phyloP scores from a whole-genome alignment of 257 asterid genomes.

The Echites panduratus region DNA sequence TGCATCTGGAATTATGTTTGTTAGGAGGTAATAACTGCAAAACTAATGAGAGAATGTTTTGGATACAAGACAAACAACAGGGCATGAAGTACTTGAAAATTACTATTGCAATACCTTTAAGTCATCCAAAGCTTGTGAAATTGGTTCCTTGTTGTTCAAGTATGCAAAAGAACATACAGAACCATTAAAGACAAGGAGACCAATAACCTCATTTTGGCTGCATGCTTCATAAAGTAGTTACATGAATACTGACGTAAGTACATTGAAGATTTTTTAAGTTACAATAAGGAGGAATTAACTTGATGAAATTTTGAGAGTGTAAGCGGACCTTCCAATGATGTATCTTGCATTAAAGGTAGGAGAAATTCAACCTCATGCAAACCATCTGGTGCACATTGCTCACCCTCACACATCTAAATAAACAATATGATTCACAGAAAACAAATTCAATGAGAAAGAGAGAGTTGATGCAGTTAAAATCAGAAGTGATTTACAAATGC shows the following conservation, averaged over 20 bases:
- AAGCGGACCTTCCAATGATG: slow-evolving; percentile 58
- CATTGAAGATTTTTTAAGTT: not conserved
- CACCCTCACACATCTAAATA: slow-evolving; percentile 60
- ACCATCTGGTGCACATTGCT: slow-evolving; percentile 44
- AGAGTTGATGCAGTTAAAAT: not conserved
- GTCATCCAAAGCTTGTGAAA: slow-evolving; percentile 75
- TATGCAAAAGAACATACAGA: slow-evolving; percentile 66
- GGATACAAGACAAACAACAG: not conserved
- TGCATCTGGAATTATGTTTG: not conserved
- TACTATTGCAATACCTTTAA: slow-evolving; percentile 53
- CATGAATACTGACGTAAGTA: slow-evolving; percentile 1
- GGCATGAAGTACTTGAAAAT: not conserved
- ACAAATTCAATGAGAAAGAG: not conserved
- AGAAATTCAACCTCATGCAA: slow-evolving; percentile 86
- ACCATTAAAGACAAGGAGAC: slow-evolving; percentile 65
- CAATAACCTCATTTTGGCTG: slow-evolving; percentile 59
- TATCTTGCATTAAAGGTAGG: slow-evolving; percentile 70
- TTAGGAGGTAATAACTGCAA: not conserved
- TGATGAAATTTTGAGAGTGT: not conserved
- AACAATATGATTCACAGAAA: slow-evolving; percentile 2
- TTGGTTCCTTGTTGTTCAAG: slow-evolving; percentile 66
- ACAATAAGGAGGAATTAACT: not conserved
- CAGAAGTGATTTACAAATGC: not conserved
- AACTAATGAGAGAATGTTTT: not conserved
- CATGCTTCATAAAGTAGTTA: slow-evolving; percentile 42